Evolutionary conservation across 73 alveolate genomes (phyloP).

Genomic region (Effrenium voratum): DNA sequence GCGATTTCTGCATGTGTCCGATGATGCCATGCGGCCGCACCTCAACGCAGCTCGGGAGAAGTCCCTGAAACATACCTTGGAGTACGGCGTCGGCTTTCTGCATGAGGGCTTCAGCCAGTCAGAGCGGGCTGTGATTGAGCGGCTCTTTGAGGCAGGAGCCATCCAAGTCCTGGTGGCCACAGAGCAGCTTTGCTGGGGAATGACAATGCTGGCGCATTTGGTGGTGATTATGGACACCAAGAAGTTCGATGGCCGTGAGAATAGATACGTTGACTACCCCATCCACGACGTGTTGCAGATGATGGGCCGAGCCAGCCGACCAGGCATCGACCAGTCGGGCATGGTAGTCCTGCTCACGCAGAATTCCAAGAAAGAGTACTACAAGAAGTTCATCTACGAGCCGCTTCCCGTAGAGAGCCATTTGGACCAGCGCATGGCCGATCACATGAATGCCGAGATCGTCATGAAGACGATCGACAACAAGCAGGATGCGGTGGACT

Average conservation of each 20-base stretch:
- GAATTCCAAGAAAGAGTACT: slow-evolving; percentile 98
- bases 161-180: slow-evolving; percentile 96
- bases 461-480: slow-evolving; percentile 98
- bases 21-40: slow-evolving; percentile 75
- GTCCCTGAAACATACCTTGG: slow-evolving; percentile 95
- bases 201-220: slow-evolving; percentile 96
- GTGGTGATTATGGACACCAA: slow-evolving; percentile 98
- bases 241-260: slow-evolving; percentile 98
- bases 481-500: slow-evolving; percentile 99
- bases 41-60: slow-evolving; percentile 86
- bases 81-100: slow-evolving; percentile 76
- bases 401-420: slow-evolving; percentile 99
- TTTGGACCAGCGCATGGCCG: slow-evolving; percentile 98
- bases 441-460: slow-evolving; percentile 99
- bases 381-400: slow-evolving; percentile 99
- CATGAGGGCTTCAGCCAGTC: slow-evolving; percentile 88
- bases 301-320: slow-evolving; percentile 97
- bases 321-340: slow-evolving; percentile 94
- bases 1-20: slow-evolving; percentile 94
- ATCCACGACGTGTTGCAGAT: slow-evolving; percentile 99
- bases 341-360: slow-evolving; percentile 97
- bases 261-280: slow-evolving; percentile 98
- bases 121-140: slow-evolving; percentile 94
- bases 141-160: slow-evolving; percentile 94
- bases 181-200: slow-evolving; percentile 97